These are phyloP conservation scores for Guadua angustifolia DNA, from an alignment of 176 grass and related monocot species.

Conservation along the genomic window DNA sequence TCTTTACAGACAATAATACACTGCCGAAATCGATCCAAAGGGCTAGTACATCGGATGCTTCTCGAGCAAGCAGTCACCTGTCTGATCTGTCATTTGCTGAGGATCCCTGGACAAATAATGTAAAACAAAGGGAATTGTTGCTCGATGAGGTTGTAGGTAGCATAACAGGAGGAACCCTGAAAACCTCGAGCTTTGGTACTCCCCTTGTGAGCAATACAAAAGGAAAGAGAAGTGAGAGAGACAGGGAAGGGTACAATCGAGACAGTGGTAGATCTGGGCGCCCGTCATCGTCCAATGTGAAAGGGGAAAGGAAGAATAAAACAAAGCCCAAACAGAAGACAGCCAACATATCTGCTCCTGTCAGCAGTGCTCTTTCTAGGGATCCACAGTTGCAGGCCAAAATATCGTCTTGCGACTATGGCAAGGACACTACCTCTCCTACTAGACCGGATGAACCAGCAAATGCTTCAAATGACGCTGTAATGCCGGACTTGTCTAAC, in stretches of 20 bases:
- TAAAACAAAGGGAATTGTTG: constrained; percentile 86
- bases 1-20: constrained; percentile 54
- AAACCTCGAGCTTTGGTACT: constrained; percentile 49
- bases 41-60: constrained; percentile 49
- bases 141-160: constrained; percentile 83
- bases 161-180: constrained; percentile 64
- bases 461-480: constrained; percentile 46
- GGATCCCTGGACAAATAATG: constrained; percentile 81
- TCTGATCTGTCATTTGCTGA: constrained; percentile 60
- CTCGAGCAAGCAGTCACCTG: constrained; percentile 49
- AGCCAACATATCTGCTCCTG: constrained; percentile 55
- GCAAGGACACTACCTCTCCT: constrained; percentile 47
- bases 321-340: constrained; percentile 84
- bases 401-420: constrained; percentile 41
- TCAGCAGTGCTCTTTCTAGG: constrained; percentile 46
- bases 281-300: constrained; percentile 62
- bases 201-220: constrained; percentile 70
- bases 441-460: constrained; percentile 35
- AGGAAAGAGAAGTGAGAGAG: constrained; percentile 92
- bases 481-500: constrained; percentile 52
- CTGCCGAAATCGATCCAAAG: constrained; percentile 41
- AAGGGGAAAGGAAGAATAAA: constrained; percentile 79
- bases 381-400: constrained; percentile 40
- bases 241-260: constrained; percentile 64
- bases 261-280: constrained; percentile 53